Base-by-base conservation (phyloP, 306 rosid genomes). In the Cicer yamashitae region DNA sequence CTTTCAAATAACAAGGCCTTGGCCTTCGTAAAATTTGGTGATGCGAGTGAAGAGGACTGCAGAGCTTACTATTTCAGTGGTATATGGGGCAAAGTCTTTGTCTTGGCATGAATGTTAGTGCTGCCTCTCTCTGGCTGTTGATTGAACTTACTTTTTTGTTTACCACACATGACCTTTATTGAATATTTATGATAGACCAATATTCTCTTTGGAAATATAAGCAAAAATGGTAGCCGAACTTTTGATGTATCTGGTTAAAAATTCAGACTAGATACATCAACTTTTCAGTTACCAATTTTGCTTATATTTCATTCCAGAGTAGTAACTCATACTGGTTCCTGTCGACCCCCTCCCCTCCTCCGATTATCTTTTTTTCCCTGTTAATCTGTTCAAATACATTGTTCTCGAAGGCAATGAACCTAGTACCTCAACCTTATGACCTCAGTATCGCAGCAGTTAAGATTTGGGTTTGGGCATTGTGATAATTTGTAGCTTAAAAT, bases 401-500 rank as follows among this genome's bases (percentile, higher is more conserved):
- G 47, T 15, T 50, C 58, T 63, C 25, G 15, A 62, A 46, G 41
- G 54, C 34, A 11, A 38, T 45, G 48, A 58, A 20, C 48, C 38
- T 60, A 40, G 25, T 52, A 39, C 71, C 41, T 82, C 41, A 72
- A 57, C 71, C 15, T 3, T 44, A 12, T 61, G 7, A 11, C 53
- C 30, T 47, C 40, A 34, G 13, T 72, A 61, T 63, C 56, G 15
- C 51, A 14, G 22, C 41, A 52, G 60, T 44, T 46, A 46, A 25
- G 40, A 17, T 61, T 10, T 20, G 64, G 45, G 37, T 61, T 10
- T 20, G 64, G 45, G 37, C 47, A 37, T 66, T 66, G 63, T 57
- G 18, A 71, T 41, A 50, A 71, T 75, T n/a, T 37, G 67, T 60
- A 56, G 47, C 70, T 62, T 66, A 76, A 39, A 56, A 38, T 58